These are phyloP conservation scores for Tetracladium marchalianum DNA, from an alignment of 495 filamentous ascomycete species.

Conservation along the genomic window DNA sequence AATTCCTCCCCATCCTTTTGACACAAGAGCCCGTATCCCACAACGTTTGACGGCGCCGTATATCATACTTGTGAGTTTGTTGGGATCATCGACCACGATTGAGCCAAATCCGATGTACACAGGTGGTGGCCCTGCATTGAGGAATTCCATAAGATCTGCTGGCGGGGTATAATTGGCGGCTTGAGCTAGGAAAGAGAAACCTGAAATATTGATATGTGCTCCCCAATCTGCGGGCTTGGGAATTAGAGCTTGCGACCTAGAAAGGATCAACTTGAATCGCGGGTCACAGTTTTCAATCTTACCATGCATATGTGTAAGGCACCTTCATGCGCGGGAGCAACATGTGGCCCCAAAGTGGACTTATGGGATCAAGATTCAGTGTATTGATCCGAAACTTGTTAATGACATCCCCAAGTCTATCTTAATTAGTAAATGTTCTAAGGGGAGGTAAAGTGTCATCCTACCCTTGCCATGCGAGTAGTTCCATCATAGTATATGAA, in stretches of 20 bases:
- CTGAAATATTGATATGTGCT: constrained; percentile 55
- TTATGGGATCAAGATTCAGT: constrained; percentile 55
- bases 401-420: constrained; percentile 37
- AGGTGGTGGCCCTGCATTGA: constrained; percentile 55
- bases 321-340: constrained; percentile 51
- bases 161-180: constrained; percentile 53
- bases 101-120: constrained; percentile 78
- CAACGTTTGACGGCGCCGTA: constrained; percentile 54
- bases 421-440: constrained; percentile 9
- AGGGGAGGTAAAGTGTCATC: constrained; percentile 23
- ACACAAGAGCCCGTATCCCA: constrained; percentile 65
- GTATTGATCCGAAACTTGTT: constrained; percentile 58
- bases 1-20: constrained; percentile 71
- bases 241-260: constrained; percentile 61
- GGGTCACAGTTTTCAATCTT: constrained; percentile 1
- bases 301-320: constrained; percentile 72
- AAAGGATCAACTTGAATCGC: neutral
- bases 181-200: constrained; percentile 61
- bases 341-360: constrained; percentile 54
- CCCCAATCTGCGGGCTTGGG: constrained; percentile 74
- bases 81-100: constrained; percentile 67
- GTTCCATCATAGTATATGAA: constrained; percentile 63
- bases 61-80: constrained; percentile 52
- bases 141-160: constrained; percentile 49
- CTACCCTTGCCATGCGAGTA: constrained; percentile 67